Conservation (phyloP, 495 filamentous ascomycete genomes). For the Hamigera avellanea region DNA sequence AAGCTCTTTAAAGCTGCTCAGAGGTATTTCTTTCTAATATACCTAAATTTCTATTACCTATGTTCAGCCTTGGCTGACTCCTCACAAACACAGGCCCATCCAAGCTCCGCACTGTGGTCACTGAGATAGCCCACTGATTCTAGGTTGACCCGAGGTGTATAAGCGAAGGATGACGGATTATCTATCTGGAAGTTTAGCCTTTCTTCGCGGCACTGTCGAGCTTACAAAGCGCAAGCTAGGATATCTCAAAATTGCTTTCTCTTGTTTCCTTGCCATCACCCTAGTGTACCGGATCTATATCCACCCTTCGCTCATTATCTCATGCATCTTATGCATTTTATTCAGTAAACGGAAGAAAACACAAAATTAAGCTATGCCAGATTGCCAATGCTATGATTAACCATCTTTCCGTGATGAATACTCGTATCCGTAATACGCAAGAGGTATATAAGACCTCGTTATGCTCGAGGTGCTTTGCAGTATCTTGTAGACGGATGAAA, state of each 20-base stretch:
- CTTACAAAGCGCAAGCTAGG: slow-evolving; percentile 13
- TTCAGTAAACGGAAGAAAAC: too few species aligned
- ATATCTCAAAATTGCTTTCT: neutral
- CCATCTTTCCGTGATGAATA: too few species aligned
- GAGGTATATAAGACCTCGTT: too few species aligned
- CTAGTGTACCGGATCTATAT: too few species aligned
- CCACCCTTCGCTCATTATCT: too few species aligned
- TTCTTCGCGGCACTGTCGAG: slow-evolving; percentile 5
- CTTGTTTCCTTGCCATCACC: neutral
- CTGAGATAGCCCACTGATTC: slow-evolving; percentile 16
- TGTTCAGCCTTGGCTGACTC: neutral
- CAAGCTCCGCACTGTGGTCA: slow-evolving; percentile 30
- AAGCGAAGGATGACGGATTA: neutral
- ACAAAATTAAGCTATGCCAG: too few species aligned
- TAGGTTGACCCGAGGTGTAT: slow-evolving; percentile 18
- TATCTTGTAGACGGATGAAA: too few species aligned
- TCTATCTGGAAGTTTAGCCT: neutral
- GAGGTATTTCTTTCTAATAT: slow-evolving; percentile 25
- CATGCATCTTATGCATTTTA: too few species aligned
- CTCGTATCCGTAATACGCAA: too few species aligned
- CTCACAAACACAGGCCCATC: slow-evolving; percentile 26
- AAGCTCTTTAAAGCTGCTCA: slow-evolving; percentile 25
- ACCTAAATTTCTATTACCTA: too few species aligned
- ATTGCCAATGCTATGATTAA: too few species aligned
- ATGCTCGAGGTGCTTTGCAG: too few species aligned